phyloP scores from a whole-genome alignment of 2,329 filamentous ascomycete genomes.

The Ophiocordyceps unilateralis region DNA sequence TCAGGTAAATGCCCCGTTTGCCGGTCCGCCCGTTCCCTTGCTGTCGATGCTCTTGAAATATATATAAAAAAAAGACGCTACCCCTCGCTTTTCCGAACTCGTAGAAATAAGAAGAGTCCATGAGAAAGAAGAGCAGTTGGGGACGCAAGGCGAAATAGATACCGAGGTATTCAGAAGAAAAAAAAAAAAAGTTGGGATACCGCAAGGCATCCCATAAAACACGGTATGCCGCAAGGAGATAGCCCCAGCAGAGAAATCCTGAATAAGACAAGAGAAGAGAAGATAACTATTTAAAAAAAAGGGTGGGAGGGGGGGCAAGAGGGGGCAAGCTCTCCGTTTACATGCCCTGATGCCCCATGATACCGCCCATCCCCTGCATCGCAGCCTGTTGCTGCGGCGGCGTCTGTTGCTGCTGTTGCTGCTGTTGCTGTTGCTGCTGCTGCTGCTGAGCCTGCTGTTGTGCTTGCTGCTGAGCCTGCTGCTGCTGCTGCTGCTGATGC shows the following conservation, averaged over 20 bases:
- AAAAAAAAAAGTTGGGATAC: neutral
- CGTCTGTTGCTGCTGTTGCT: slow-evolving; percentile 17
- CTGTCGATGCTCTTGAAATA: neutral
- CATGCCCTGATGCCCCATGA: slow-evolving; percentile 35
- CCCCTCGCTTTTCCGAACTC: no score
- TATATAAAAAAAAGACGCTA: no score
- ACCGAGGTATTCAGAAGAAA: no score
- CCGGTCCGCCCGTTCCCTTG: no score
- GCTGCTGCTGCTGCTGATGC: slow-evolving; percentile 13
- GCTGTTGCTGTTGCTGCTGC: slow-evolving; percentile 13
- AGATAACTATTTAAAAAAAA: neutral
- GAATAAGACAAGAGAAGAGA: neutral
- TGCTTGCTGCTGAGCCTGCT: slow-evolving; percentile 9
- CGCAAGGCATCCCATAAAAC: neutral
- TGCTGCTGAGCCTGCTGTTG: slow-evolving; percentile 8
- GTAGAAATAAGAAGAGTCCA: no score
- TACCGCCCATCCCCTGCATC: slow-evolving; percentile 35
- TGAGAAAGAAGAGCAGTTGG: no score
- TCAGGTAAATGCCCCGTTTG: no score
- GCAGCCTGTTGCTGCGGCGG: slow-evolving; percentile 21
- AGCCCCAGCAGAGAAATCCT: neutral
- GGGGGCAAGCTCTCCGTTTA: slow-evolving; percentile 7
- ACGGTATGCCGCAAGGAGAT: neutral
- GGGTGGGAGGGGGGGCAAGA: no score
- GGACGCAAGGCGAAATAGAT: no score